These are phyloP conservation scores for Phytopythium boreale DNA, from an alignment of 352 stramenopile genomes.

Conservation along the genomic window DNA sequence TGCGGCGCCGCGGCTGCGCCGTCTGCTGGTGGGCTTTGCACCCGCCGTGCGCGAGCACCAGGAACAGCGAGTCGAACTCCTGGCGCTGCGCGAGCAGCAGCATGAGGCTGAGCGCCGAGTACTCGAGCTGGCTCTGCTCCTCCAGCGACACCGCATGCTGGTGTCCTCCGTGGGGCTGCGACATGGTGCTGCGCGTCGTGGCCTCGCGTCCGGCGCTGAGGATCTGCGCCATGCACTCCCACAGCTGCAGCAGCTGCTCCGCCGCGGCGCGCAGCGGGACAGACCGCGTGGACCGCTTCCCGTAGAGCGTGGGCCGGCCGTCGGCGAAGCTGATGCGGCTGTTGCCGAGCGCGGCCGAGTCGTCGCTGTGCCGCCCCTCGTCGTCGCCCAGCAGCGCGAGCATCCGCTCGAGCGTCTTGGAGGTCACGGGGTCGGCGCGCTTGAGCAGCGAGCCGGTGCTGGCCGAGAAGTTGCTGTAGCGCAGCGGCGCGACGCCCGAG, in stretches of 20 bases:
- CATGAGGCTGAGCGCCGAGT: slow-evolving; percentile 32
- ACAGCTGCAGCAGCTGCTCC: slow-evolving; percentile 54
- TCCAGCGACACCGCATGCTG: slow-evolving; percentile 15
- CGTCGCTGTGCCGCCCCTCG: slow-evolving; percentile 8
- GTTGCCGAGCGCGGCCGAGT: not conserved
- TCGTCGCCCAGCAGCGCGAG: slow-evolving; percentile 30
- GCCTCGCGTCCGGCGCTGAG: slow-evolving; percentile 24
- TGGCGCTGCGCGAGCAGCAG: slow-evolving; percentile 39
- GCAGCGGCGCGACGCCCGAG: not conserved
- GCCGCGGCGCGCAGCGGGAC: slow-evolving; percentile 32
- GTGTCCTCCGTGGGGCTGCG: slow-evolving; percentile 13
- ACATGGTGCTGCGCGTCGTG: slow-evolving; percentile 26
- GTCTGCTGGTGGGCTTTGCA: slow-evolving; percentile 47
- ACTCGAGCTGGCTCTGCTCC: slow-evolving; percentile 31
- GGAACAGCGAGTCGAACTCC: slow-evolving; percentile 58
- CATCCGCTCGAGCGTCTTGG: slow-evolving; percentile 36
- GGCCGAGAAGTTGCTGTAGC: slow-evolving; percentile 8
- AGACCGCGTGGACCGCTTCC: slow-evolving; percentile 24
- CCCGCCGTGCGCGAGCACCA: slow-evolving; percentile 42
- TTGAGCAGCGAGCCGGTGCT: slow-evolving; percentile 4
- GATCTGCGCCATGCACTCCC: slow-evolving; percentile 51
- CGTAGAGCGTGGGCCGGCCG: slow-evolving; percentile 20
- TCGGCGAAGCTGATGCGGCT: slow-evolving; percentile 15
- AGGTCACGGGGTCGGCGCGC: slow-evolving; percentile 13
- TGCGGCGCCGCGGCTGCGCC: slow-evolving; percentile 13